Base-by-base conservation (phyloP, 2,329 filamentous ascomycete species). In the Fusarium sp. region DNA sequence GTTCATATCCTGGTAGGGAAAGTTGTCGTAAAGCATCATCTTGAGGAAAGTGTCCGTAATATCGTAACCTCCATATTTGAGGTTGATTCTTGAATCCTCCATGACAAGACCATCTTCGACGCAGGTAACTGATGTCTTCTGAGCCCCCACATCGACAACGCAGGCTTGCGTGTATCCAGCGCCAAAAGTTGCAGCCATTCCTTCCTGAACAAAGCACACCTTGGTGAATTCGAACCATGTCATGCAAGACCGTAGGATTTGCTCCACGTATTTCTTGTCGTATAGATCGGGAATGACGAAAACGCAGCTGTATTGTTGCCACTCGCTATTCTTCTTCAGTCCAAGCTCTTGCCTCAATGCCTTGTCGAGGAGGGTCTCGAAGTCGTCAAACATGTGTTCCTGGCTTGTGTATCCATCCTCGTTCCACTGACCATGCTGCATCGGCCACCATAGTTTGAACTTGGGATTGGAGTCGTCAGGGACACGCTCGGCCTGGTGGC, bases 11-110 rank as follows among this genome's bases (percentile, higher is more conserved):
- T 91, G 87, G 77, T 99, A 99, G 7, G 97, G 95, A 73, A 99
- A 97, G 74, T 96, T 92, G 78, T 97, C 94, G 79, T 92, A 94
- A 4, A 99, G 88, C 91, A 98, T 94, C 95, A 98, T 98, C 81
- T 96, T 97, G 77, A 97, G 86, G 75, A 99, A 97, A 0, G 93
- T 92, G 73, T 97, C 93, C 0, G 96, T 98, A 37, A 98, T 92
- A 78, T 99, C 96, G 74, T 87, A 90, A 2, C 96, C 96, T 51
- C 96, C 96, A 74, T 91, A 97, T 78, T 99, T 98, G 69, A 99
- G 83, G 77, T 98, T 98, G 77, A 99, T 88, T 16, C 96, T 89
- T 16, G 96, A 99, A 76, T 97, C 95, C 69, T 98, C 96, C 28
- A 97, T 87, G 75, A 93, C 94, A 80, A 99, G 91, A 3, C 96